Percentiles rank a stretch among this genome's conserved stretches.
Evolutionary conservation across 352 stramenopile species (phyloP).

Genomic region (Globisporangium lucens): DNA sequence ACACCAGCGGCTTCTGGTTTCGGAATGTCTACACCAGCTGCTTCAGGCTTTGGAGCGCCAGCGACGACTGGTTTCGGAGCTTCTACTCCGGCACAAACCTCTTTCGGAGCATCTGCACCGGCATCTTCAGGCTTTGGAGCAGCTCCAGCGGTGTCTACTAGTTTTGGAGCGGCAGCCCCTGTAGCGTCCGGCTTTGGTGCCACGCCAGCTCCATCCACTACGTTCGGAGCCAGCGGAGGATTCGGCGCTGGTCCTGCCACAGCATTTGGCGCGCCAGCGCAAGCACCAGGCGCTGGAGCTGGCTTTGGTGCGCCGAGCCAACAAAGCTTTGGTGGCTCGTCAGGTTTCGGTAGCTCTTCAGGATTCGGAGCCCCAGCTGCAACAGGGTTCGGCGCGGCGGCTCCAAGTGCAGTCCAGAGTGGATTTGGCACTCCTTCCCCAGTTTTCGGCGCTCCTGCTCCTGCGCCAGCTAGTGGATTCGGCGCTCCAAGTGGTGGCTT

Average conservation of each 20-base stretch:
- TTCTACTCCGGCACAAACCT: background rate
- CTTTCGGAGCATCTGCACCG: slow-evolving; percentile 8
- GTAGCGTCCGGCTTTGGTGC: slow-evolving; percentile 35
- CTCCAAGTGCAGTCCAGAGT: slow-evolving; percentile 3
- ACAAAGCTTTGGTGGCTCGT: slow-evolving; percentile 35
- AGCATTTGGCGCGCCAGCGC: slow-evolving; percentile 10
- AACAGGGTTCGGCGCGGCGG: slow-evolving; percentile 20
- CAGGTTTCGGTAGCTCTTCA: slow-evolving; percentile 19
- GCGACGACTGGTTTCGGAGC: slow-evolving; percentile 13
- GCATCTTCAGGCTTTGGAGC: slow-evolving; percentile 15
- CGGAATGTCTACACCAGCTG: slow-evolving; percentile 16
- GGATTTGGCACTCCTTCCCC: slow-evolving; percentile 11
- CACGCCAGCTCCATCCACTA: slow-evolving; percentile 7
- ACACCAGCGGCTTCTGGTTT: slow-evolving; percentile 19
- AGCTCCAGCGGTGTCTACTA: slow-evolving; percentile 11
- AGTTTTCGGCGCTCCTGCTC: slow-evolving; percentile 14
- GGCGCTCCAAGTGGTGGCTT: slow-evolving; percentile 21
- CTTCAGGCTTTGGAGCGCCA: slow-evolving; percentile 15
- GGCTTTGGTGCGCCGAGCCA: slow-evolving; percentile 9
- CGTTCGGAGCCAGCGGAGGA: slow-evolving; percentile 12
- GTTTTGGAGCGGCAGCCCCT: slow-evolving; percentile 25
- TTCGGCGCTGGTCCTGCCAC: slow-evolving; percentile 5
- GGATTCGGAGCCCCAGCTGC: slow-evolving; percentile 13
- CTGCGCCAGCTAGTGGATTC: slow-evolving; percentile 24
- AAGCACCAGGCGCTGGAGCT: background rate